These are phyloP conservation scores for Cryphonectria nitschkei DNA, from an alignment of 2,329 filamentous ascomycete genomes.

Conservation along the genomic window DNA sequence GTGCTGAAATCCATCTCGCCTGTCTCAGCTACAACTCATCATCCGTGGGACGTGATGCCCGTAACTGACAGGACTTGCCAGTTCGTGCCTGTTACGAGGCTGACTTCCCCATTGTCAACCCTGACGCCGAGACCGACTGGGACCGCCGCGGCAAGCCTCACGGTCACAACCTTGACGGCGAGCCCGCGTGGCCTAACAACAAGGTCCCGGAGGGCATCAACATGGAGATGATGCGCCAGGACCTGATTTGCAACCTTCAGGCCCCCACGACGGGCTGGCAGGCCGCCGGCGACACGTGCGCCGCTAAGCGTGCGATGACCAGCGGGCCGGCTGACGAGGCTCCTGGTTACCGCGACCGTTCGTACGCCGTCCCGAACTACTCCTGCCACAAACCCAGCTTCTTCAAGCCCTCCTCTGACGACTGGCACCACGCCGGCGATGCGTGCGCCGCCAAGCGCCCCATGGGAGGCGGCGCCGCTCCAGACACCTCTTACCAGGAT, in stretches of 20 bases:
- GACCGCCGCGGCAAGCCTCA: slow-evolving; percentile 5
- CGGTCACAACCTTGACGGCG: not conserved
- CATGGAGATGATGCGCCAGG: slow-evolving; percentile 1
- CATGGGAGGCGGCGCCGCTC: not conserved
- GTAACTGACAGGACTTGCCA: not conserved
- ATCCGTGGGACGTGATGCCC: not conserved
- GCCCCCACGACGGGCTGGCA: not conserved
- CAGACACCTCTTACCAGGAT: not conserved
- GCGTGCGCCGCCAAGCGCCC: not conserved
- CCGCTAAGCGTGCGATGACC: slow-evolving; percentile 1
- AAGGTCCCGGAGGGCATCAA: slow-evolving; percentile 4
- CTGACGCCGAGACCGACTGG: not conserved
- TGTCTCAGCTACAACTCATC: not conserved
- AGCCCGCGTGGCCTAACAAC: not conserved
- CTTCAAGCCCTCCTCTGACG: not conserved
- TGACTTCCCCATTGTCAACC: slow-evolving; percentile 5
- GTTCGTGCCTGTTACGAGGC: slow-evolving; percentile 3
- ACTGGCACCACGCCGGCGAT: slow-evolving; percentile 8
- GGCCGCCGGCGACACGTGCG: not conserved
- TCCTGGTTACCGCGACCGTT: not conserved
- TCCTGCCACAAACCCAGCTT: not conserved
- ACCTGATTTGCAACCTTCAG: not conserved
- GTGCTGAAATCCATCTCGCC: not conserved
- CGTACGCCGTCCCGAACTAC: not conserved
- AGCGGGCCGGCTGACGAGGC: not conserved